Conservation (phyloP, 2,329 filamentous ascomycete genomes). For the Cephalotrichum gorgonifer region DNA sequence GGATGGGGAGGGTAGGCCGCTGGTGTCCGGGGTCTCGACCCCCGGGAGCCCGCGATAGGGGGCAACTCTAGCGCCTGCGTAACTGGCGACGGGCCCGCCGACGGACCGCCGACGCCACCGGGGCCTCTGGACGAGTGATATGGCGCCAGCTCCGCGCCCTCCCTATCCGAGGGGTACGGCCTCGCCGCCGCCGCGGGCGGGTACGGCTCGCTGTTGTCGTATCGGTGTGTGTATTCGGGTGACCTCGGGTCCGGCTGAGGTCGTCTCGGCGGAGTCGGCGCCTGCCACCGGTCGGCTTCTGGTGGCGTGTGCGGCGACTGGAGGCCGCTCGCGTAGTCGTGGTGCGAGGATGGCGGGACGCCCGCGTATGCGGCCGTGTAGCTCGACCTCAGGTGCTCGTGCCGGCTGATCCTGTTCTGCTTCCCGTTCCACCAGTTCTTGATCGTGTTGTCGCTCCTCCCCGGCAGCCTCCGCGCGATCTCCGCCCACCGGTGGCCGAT, state of each 20-base stretch:
- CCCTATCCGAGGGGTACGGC: background rate
- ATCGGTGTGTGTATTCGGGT: background rate
- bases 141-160: background rate
- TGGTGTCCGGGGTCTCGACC: background rate
- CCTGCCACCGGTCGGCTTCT: background rate
- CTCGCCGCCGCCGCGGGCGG: background rate
- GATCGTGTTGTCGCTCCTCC: slow-evolving; percentile 87
- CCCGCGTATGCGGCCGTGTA: background rate
- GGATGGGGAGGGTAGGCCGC: background rate
- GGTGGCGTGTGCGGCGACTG: background rate
- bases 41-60: background rate
- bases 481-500: slow-evolving; percentile 89
- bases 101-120: background rate
- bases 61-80: background rate
- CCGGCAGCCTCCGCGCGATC: slow-evolving; percentile 71
- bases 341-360: background rate
- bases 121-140: background rate
- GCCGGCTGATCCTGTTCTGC: slow-evolving; percentile 65
- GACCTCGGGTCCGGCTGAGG: background rate
- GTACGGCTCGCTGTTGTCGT: background rate
- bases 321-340: background rate
- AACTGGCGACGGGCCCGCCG: background rate
- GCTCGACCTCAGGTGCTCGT: slow-evolving; percentile 19
- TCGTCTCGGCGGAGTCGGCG: background rate
- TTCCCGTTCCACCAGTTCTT: slow-evolving; percentile 99